Percentiles rank a stretch among this genome's conserved stretches.
Conservation (phyloP, 306 rosid species). For the Geum urbanum region DNA sequence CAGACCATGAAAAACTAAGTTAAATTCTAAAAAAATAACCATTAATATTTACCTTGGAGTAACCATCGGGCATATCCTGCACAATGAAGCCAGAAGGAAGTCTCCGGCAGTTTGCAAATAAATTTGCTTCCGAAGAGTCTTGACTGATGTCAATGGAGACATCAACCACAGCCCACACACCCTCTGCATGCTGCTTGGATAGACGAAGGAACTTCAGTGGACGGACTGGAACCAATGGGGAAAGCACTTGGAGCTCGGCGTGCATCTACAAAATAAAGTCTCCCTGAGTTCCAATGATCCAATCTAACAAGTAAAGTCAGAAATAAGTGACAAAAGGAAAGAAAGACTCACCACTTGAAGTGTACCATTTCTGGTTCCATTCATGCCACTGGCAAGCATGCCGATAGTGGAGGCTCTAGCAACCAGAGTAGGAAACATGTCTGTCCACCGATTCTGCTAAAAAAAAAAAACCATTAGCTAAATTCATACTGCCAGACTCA, state of each 20-base stretch:
- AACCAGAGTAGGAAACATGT: slow-evolving; percentile 63
- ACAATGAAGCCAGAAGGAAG: slow-evolving; percentile 88
- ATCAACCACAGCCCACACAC: slow-evolving; percentile 84
- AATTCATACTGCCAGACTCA: slow-evolving; percentile 10
- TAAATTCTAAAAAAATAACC: no score
- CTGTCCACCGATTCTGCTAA: slow-evolving; percentile 69
- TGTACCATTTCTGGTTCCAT: slow-evolving; percentile 61
- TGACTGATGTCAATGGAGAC: slow-evolving; percentile 52
- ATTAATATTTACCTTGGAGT: slow-evolving; percentile 54
- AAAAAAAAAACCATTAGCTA: slow-evolving; percentile 17
- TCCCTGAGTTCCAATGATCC: slow-evolving; percentile 14
- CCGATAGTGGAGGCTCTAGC: slow-evolving; percentile 57
- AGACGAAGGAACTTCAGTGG: slow-evolving; percentile 61
- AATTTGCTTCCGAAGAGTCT: slow-evolving; percentile 26
- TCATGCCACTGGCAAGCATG: slow-evolving; percentile 44
- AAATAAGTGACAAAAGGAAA: not conserved
- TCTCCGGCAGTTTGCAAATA: slow-evolving; percentile 47
- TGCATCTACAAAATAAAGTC: slow-evolving; percentile 47
- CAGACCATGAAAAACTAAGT: no score
- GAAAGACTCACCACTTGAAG: slow-evolving; percentile 56
- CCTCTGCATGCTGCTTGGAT: slow-evolving; percentile 74
- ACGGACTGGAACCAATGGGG: slow-evolving; percentile 78
- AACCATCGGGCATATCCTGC: slow-evolving; percentile 69
- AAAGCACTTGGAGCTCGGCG: slow-evolving; percentile 75
- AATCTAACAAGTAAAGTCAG: not conserved